A percentile compares a stretch with the other conserved stretches of the same genome.
Evolutionary conservation across 129 eudicot species (phyloP).

Genomic region (Oenanthe sinensis): DNA sequence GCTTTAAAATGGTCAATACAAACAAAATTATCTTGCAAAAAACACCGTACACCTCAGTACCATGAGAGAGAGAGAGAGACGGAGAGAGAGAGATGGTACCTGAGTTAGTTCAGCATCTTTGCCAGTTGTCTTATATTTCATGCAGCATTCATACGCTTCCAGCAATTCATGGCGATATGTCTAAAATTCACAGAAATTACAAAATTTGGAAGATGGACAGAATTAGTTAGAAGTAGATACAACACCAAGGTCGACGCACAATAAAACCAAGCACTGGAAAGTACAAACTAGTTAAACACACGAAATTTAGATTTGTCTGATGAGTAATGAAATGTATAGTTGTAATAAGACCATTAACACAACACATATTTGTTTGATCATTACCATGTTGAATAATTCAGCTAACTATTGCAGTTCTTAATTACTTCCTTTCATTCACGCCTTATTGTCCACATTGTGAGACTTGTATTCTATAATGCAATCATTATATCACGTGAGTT

Average conservation of each 20-base stretch:
- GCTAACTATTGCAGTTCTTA: background rate
- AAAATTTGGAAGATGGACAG: background rate
- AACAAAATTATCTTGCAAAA: background rate
- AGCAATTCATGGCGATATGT: conserved; percentile 76
- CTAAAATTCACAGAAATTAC: conserved; percentile 31
- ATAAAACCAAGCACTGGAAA: background rate
- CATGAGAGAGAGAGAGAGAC: background rate
- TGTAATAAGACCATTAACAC: background rate
- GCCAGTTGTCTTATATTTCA: conserved; percentile 81
- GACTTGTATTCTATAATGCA: background rate
- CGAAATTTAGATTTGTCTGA: background rate
- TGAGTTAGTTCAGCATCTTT: conserved; percentile 97
- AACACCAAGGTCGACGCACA: background rate
- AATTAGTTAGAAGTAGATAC: background rate
- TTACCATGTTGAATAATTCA: background rate
- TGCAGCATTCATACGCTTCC: conserved; percentile 96
- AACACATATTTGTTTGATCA: background rate
- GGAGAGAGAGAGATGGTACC: conserved; percentile 32
- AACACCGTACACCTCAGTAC: background rate
- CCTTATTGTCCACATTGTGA: background rate
- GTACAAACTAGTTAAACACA: background rate
- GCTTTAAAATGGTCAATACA: background rate
- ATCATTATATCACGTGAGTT: background rate
- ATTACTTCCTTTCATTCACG: background rate
- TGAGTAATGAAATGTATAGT: background rate